Base-by-base conservation (phyloP, 805 yeast genomes). In the Lipomyces lipofer region DNA sequence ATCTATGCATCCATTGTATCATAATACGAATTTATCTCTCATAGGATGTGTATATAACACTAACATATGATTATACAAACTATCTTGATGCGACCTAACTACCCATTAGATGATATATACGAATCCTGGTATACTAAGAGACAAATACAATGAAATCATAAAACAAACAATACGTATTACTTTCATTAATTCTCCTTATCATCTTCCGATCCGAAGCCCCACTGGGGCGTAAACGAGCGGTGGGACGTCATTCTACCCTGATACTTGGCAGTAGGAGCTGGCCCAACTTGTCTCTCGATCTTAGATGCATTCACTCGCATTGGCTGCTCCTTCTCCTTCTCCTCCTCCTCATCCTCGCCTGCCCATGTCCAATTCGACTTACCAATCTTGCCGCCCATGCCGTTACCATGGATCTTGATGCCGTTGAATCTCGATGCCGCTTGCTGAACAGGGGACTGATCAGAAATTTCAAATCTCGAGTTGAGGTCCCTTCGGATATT, bases 201-300 rank as follows among this genome's bases (percentile, higher is more conserved):
- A 13, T 51, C 59, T 13, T 45, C 53, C 9, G 33, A 49, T 13
- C 60, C 60, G 29, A 56, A 52, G 15, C 52, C 43, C 60, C 60
- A 56, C 33, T 54, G 46, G 22, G 60, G 24, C 36, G 51, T 49
- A n/a, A 56, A 52, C 47, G 52, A 53, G 12, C 58, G 22, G 36
- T 40, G 50, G 21, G 57, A 52, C 12, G 54, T 39, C 42, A 56
- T 29, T 9, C 54, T 39, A 35, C 51, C 46, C 44, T 49, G 60
- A 28, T 47, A 55, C 38, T 47, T 33, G 13, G 33, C 13, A 29
- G 46, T 33, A 13, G 42, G n/a, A n/a, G n/a, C 22, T 38, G 15
- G 47, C 43, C 49, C 35, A 15, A 40, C 40, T 42, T 29, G 50
- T 22, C 33, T 29, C 43, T 40, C 47, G 40, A 15, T 36, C 40